Evolutionary conservation across 768 basidiomycete species (phyloP).

Genomic region (Chlorophyllum brunneum): DNA sequence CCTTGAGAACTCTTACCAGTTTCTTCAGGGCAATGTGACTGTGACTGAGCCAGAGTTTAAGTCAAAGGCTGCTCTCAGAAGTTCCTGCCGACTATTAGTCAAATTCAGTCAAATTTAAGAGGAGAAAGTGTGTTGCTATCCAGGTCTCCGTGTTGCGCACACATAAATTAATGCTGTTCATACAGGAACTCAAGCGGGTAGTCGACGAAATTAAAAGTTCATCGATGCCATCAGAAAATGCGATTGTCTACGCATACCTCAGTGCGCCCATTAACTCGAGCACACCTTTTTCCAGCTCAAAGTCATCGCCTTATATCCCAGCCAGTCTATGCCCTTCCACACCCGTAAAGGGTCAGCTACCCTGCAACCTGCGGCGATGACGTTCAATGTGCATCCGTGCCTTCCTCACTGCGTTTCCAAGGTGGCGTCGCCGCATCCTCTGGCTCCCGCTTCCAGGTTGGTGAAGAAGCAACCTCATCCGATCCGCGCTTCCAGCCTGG

Average conservation of each 20-base stretch:
- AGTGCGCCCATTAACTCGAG: too few species aligned
- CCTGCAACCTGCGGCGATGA: not conserved
- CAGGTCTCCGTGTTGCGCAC: too few species aligned
- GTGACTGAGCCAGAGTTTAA: constrained; percentile 7
- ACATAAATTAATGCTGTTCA: too few species aligned
- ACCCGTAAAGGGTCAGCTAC: too few species aligned
- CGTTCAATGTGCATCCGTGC: not conserved
- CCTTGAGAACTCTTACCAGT: not conserved
- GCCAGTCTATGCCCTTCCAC: too few species aligned
- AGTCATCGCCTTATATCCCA: too few species aligned
- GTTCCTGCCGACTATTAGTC: not conserved
- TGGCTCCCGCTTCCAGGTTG: not conserved
- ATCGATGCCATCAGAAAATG: too few species aligned
- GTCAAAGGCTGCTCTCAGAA: not conserved
- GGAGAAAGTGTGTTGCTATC: not conserved
- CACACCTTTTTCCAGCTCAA: too few species aligned
- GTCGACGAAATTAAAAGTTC: too few species aligned
- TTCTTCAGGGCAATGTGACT: not conserved
- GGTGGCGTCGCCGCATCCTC: not conserved
- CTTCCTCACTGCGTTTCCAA: not conserved
- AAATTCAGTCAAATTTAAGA: not conserved
- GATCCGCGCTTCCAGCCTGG: constrained; percentile 1
- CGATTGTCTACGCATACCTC: too few species aligned
- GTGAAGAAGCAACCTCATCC: not conserved
- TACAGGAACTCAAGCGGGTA: too few species aligned